Evolutionary conservation across 805 yeast species (phyloP), one percentile per base, ranked within the genome.

Genomic region (Metschnikowia anglica): DNA sequence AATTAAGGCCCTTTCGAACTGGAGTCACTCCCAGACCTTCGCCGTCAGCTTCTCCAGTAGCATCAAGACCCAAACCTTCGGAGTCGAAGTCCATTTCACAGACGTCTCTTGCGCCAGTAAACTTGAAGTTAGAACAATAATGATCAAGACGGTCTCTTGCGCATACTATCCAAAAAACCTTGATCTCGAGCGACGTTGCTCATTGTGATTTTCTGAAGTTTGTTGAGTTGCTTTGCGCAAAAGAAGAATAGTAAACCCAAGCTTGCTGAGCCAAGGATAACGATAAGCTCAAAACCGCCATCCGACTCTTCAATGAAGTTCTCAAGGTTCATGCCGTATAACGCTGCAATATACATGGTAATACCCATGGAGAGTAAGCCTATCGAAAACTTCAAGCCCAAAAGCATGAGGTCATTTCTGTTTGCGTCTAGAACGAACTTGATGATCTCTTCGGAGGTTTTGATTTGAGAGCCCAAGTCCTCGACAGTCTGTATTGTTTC

Each of bases 261-360:
- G 3, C 65, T 38, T 8, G 77, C 56, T 2, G 80, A 66, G 0
- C 83, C 68, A 1, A 71, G 47, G 1, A 72, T 61, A 1, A 80
- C 60, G 5, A 68, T 60, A 5, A 55, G 32, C 46, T 66, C 70
- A 58, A 88, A 86, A 24, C 97, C 97, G 49, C 75, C 73, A 42
- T 77, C 75, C 1, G 81, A 68, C 43, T 89, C 96, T 60, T 93
- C 99, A 17, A 93, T 82, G 58, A 86, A 89, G 64, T 91, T 93
- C 57, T 85, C 88, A 61, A 93, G 69, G 63, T 93, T 93, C 99
- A 93, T 93, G 26, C 99, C 99, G 62, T 90, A 93, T 9, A 88
- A 68, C 0, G 97, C 85, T 2, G 96, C 93, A 12, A 88, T 60
- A 51, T 86, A 87, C 34, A 95, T 68, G 1, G 93, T 84, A 12